These are phyloP conservation scores for Delonix regia DNA, from an alignment of 306 rosid genomes.

Conservation along the genomic window DNA sequence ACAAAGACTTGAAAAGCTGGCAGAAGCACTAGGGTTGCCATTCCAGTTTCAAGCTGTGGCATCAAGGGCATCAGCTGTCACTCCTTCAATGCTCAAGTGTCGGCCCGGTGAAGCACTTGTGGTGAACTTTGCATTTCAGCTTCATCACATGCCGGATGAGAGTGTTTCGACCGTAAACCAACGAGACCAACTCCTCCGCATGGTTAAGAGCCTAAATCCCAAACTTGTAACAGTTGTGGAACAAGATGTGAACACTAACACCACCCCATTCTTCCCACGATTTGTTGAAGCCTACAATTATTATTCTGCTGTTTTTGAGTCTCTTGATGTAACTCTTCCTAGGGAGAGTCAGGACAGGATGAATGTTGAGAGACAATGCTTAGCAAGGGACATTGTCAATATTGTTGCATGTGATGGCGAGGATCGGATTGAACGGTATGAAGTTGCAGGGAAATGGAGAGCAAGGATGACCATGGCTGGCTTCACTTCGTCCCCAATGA, in stretches of 20 bases:
- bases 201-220: constrained; percentile 86
- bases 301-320: constrained; percentile 82
- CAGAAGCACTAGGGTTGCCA: constrained; percentile 65
- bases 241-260: constrained; percentile 93
- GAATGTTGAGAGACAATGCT: constrained; percentile 90
- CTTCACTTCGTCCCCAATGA: constrained; percentile 65
- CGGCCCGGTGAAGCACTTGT: constrained; percentile 80
- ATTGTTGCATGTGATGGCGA: constrained; percentile 91
- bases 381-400: constrained; percentile 90
- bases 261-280: constrained; percentile 78
- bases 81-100: constrained; percentile 73
- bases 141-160: constrained; percentile 95
- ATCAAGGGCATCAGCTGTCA: constrained; percentile 59
- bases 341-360: constrained; percentile 91
- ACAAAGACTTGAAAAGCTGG: constrained; percentile 80
- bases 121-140: constrained; percentile 89
- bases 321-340: constrained; percentile 90
- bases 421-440: constrained; percentile 87
- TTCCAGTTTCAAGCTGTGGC: constrained; percentile 80
- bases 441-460: constrained; percentile 96
- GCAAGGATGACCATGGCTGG: constrained; percentile 96
- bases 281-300: constrained; percentile 77
- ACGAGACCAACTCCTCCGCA: constrained; percentile 83
- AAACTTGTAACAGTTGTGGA: constrained; percentile 93
- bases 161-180: constrained; percentile 82